Base-by-base conservation (phyloP, 2,329 filamentous ascomycete genomes). In the Penicillium sp. region DNA sequence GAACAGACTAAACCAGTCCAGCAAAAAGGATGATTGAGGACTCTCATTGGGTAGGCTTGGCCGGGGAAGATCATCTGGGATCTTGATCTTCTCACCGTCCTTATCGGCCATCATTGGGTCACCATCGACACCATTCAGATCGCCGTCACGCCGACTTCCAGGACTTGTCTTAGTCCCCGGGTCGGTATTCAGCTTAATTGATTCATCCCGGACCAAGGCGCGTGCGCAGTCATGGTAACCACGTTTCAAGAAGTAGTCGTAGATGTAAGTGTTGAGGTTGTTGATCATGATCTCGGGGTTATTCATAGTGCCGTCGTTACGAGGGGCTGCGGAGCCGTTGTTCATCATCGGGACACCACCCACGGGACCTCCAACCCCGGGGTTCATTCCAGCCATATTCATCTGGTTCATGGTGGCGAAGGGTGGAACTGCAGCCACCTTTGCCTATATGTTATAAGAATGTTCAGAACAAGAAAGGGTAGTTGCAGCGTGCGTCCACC, bases 1-100 rank as follows among this genome's bases (percentile, higher is more conserved):
- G 65, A 98, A 98, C 35, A 95, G 76, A 58, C 82, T 86, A 71
- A 93, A 98, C 92, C 92, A 98, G 57, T 96, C 92, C 52, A 87
- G 84, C n/a, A 98, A 73, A 57, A 98, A 96, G 16, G 85, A 86
- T 0, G 60, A 45, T 77, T 84, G 55, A 83, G 84, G 37, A 75
- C 75, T 44, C 43, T 67, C 71, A 46, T 79, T 80, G 9, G 87
- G 82, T 5, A 77, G 54, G 37, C 54, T 62, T 11, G 68, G 67
- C 15, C 66, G 74, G 3, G 90, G 90, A 26, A 96, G 74, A 57
- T 94, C 88, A 40, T 82, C 77, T 1, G 85, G 85, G 29, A 84
- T 75, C 61, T 90, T 89, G 34, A 73, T 64, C 50, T 85, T 81
- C 43, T 83, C 67, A 47, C 84, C 82, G 50, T 90, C 84, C 67